phyloP scores from a whole-genome alignment of 2,329 filamentous ascomycete species.

The Neonectria coccinea region DNA sequence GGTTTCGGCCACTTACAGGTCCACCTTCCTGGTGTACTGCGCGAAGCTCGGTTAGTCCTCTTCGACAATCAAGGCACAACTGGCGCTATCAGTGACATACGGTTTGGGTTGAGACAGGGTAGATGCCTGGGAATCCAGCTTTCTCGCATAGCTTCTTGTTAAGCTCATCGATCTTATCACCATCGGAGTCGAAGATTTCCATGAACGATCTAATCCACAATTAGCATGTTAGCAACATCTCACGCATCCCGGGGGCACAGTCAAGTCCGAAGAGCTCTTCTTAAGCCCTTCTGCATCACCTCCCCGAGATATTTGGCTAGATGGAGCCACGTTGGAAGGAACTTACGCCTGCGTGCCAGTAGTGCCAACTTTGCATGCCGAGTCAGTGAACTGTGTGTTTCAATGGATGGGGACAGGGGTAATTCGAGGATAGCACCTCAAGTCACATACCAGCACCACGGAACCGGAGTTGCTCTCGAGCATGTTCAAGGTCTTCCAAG shows the following conservation, averaged over 20 bases:
- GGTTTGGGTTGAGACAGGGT: constrained; percentile 35
- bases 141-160: constrained; percentile 31
- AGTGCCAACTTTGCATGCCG: constrained; percentile 21
- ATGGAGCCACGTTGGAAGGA: neutral
- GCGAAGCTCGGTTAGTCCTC: neutral
- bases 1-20: constrained; percentile 62
- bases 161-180: constrained; percentile 26
- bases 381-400: neutral
- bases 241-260: neutral
- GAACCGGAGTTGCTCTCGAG: constrained; percentile 25
- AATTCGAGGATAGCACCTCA: neutral
- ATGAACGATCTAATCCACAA: constrained; percentile 12
- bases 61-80: too few species aligned
- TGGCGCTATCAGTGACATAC: neutral
- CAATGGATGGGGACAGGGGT: neutral
- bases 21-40: constrained; percentile 76
- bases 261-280: too few species aligned
- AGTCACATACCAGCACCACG: constrained; percentile 20
- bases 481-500: constrained; percentile 31
- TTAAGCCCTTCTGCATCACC: too few species aligned
- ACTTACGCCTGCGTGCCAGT: constrained; percentile 34
- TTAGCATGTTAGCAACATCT: neutral
- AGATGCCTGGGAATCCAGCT: constrained; percentile 26
- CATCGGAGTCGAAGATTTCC: constrained; percentile 28
- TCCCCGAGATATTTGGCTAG: too few species aligned